Base-by-base conservation (phyloP, 345 rosid species). In the Aquilaria yunnanensis region DNA sequence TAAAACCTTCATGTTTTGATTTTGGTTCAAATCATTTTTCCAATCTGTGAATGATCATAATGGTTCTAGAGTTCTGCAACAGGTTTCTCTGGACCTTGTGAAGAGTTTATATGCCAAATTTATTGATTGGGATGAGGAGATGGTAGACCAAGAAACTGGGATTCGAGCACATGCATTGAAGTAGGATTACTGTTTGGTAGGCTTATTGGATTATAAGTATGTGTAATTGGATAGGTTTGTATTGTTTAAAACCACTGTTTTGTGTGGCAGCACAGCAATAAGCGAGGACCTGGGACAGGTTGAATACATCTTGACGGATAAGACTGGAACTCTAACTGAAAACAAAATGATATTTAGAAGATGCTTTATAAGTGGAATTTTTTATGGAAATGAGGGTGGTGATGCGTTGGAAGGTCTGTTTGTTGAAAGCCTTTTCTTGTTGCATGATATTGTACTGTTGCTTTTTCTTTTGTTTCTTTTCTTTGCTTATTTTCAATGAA, bases 241-340 rank as follows among this genome's bases (percentile, higher is more conserved):
- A 23, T 23, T 23, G 23, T 23, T 23, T 23, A 23, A 23, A 23
- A 23, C 23, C 23, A 23, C 67, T 73, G 64, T 79, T 86, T 54
- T 76, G 62, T 78, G 80, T 74, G 85, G 87, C 99, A 94, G 99
- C 88, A 90, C 99, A 84, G 96, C 99, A 80, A 90, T 94, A 74
- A 94, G 99, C 66, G 99, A 94, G 80, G 99, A 94, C 82, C 84
- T 94, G 75, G 97, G 97, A 68, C 99, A 94, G 82, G 97, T 94
- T 71, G 99, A 94, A 80, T 90, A 90, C 80, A 88, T 94, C 71
- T 78, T 94, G 81, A 90, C 99, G 7, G 99, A 94, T 72, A 94
- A 94, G 82, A 94, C 99, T 16, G 99, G 99, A 71, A 94, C 99
- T 12, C 80, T 94, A 62, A 94, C 99, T 29, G 99, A 94, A 74